These are phyloP conservation scores for Nakaseomyces sp. DNA, from an alignment of 1,139 yeast species.

Conservation along the genomic window DNA sequence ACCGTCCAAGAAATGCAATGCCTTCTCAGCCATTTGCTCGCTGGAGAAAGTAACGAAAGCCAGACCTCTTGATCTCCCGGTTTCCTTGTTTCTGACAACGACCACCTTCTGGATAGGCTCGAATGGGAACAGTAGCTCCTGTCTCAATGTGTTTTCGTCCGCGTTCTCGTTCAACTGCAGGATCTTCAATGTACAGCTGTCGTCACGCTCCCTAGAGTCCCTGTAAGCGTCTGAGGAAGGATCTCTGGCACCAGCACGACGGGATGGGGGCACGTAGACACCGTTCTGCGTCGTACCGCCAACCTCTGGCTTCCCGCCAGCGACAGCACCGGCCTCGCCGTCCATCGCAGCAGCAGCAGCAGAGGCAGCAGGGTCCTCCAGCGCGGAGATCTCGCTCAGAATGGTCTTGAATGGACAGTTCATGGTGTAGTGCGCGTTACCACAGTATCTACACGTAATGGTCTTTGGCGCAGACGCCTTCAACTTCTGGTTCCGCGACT, in stretches of 20 bases:
- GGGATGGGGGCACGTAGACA: constrained; percentile 63
- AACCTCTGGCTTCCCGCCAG: constrained; percentile 18
- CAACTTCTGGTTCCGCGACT: constrained; percentile 48
- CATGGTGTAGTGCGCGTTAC: constrained; percentile 88
- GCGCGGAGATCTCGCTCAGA: constrained; percentile 48
- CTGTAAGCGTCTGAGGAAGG: constrained; percentile 36
- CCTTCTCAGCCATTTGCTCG: constrained; percentile 63
- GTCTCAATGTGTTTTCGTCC: constrained; percentile 72
- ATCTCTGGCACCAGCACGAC: constrained; percentile 45
- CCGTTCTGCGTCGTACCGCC: constrained; percentile 27
- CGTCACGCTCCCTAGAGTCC: constrained; percentile 64
- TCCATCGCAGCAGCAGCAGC: constrained; percentile 27
- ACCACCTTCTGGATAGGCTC: constrained; percentile 76
- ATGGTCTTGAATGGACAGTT: constrained; percentile 96
- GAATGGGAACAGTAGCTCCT: constrained; percentile 61
- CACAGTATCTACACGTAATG: constrained; percentile 81
- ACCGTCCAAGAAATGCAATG: constrained; percentile 74
- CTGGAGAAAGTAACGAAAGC: constrained; percentile 87
- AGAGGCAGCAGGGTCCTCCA: constrained; percentile 34
- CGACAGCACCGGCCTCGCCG: constrained; percentile 30
- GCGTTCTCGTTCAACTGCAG: constrained; percentile 85
- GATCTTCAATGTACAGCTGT: constrained; percentile 78
- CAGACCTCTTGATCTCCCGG: constrained; percentile 91
- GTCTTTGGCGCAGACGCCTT: constrained; percentile 47
- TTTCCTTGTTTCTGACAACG: constrained; percentile 83